Base-by-base conservation (phyloP, 345 rosid species). In the Nephelium lappaceum region DNA sequence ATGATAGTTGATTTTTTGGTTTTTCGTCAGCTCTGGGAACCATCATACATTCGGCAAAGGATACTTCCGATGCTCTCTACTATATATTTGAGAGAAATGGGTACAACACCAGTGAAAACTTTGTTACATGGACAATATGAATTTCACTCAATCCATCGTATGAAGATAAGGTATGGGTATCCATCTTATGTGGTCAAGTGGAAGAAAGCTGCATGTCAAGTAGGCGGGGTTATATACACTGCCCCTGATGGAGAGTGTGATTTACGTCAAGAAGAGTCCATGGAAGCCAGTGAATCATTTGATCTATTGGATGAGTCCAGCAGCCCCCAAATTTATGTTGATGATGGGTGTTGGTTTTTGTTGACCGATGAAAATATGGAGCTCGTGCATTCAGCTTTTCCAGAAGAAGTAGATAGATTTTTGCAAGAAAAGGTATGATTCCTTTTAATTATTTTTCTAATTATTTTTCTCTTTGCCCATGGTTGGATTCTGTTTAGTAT, bases 51-150 rank as follows among this genome's bases (percentile, higher is more conserved):
- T 87, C 87, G 97, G 47, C 93, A 88, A 86, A 88, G 81, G 88
- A 84, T 94, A 87, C 81, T 93, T 82, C 93, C 93, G 9, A 89
- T 96, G 99, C 23, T 90, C 78, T 96, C 98, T 72, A 86, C 97
- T 75, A 85, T 89, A 73, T 96, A 89, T 82, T 82, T 96, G 83
- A 87, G 97, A 83, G 93, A 90, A 81, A 81, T 72, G 81, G 89
- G 92, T 42, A 77, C 47, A 53, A 84, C 81, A 74, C 86, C 81
- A 11, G 88, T 58, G n/a, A 84, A 85, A 39, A 9, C 75, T 18
- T 73, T 94, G 85, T 79, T 96, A 21, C 80, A 81, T 67, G 90
- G 84, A 67, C 93, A 91, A 73, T 94, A 89, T 77, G 93, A 88
- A 73, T 94, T 94, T 78, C 89, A 91, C 83, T 94, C 93, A 6